phyloP scores from a whole-genome alignment of 768 basidiomycete genomes.

The Lactarius indigo region DNA sequence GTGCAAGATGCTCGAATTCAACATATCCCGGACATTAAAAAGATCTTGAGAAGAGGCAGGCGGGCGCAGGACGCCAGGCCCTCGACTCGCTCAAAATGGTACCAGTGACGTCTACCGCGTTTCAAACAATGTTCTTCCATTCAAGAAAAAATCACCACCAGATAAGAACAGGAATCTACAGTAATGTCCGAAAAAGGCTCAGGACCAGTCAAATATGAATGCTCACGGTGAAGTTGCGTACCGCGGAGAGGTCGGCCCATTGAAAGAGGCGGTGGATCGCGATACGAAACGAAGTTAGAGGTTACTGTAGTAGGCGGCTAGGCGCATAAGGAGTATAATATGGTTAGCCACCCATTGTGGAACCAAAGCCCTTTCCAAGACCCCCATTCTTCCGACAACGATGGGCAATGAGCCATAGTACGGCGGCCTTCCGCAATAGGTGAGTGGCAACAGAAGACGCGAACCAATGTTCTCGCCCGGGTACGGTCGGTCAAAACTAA shows the following conservation, averaged over 20 bases:
- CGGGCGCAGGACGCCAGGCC: too few relatives aligned
- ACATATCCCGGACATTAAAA: constrained; percentile 1
- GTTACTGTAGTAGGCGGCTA: not conserved
- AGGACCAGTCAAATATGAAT: constrained; percentile 31
- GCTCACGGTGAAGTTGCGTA: not conserved
- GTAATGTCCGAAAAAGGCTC: constrained; percentile 30
- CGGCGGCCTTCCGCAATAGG: too few relatives aligned
- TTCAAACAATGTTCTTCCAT: too few relatives aligned
- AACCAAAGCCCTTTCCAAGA: not conserved
- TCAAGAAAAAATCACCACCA: too few relatives aligned
- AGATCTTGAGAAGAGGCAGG: not conserved
- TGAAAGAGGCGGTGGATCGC: not conserved
- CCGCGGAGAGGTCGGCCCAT: not conserved
- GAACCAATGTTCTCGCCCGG: too few relatives aligned
- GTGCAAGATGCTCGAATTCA: not conserved
- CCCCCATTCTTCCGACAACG: not conserved
- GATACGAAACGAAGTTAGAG: not conserved
- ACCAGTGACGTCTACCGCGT: too few relatives aligned
- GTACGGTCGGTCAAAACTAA: too few relatives aligned
- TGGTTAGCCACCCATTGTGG: not conserved
- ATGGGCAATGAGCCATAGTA: not conserved
- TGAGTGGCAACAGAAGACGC: too few relatives aligned
- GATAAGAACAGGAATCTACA: too few relatives aligned
- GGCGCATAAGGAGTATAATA: not conserved
- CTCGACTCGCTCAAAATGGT: too few relatives aligned